Base-by-base conservation (phyloP, 345 rosid species). In the Eutrema yunnanense region DNA sequence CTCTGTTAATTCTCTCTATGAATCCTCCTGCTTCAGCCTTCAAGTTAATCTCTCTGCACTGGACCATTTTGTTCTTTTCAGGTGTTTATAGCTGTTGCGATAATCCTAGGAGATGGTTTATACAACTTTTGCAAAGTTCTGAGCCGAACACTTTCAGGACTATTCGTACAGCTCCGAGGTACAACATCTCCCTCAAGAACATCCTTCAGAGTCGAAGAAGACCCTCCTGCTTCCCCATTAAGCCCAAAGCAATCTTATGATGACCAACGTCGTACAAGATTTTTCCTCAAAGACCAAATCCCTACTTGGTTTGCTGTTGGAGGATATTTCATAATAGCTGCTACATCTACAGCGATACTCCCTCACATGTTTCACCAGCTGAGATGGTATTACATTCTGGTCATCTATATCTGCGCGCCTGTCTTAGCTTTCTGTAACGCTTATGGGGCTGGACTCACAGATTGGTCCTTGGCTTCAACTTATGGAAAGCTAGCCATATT, bases 381-480 rank as follows among this genome's bases (percentile, higher is more conserved):
- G 43, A 86, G 86, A 69, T 92, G 93, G 92, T 89, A 84, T 61
- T 71, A 86, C 69, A 81, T 92, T 22, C 65, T 87, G 75, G 93
- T 92, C 66, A 76, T 86, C 66, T 92, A 89, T 66, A 38, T 80
- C 58, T 73, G 83, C 12, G 93, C 93, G 3, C 97, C 96, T 3
- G 73, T 78, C 27, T 63, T 92, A 62, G 96, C 96, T 48, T 89
- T 92, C 72, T 89, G 93, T 53, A 92, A 89, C 48, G 96, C 96
- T 22, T 89, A 87, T 11, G 96, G 97, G n/a, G 83, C 86, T 5
- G 97, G 97, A 16, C 92, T 92, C 40, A 92, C 93, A 2, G 97
- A 89, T 65, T 87, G 96, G 96, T 89, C 96, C 14, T 81, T 92
- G 1, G 97, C 92, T 34, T 89, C 92, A 29, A 92, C 88, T 13